These are phyloP conservation scores for Pythium scleroteichum DNA, from an alignment of 352 stramenopile genomes.

Conservation along the genomic window DNA sequence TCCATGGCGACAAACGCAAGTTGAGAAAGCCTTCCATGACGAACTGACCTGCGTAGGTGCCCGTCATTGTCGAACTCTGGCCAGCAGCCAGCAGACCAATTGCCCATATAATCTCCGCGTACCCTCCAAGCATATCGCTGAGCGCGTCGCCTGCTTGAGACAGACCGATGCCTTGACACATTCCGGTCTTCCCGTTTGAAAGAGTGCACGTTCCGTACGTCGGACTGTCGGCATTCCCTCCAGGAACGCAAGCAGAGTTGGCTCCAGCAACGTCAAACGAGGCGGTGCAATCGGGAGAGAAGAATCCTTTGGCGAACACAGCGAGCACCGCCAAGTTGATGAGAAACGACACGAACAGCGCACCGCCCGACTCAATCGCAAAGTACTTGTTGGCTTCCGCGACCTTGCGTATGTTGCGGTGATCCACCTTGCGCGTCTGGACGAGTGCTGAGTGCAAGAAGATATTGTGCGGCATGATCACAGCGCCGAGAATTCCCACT, in stretches of 20 bases:
- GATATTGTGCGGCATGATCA: constrained; percentile 98
- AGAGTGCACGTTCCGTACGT: constrained; percentile 60
- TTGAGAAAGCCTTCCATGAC: constrained; percentile 98
- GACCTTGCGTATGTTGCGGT: constrained; percentile 59
- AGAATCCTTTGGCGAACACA: constrained; percentile 95
- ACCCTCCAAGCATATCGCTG: constrained; percentile 76
- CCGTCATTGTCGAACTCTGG: constrained; percentile 95
- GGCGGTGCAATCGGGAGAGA: constrained; percentile 63
- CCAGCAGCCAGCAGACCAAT: constrained; percentile 94
- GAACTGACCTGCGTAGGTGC: constrained; percentile 96
- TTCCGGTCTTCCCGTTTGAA: constrained; percentile 51
- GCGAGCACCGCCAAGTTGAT: constrained; percentile 94
- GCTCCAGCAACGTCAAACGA: constrained; percentile 52
- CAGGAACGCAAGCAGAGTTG: constrained; percentile 76
- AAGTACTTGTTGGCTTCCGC: constrained; percentile 93
- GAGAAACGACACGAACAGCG: constrained; percentile 93
- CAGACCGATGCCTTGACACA: constrained; percentile 89
- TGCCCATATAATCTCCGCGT: constrained; percentile 91
- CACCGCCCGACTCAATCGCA: constrained; percentile 90
- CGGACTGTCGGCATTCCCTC: constrained; percentile 41
- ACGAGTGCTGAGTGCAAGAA: constrained; percentile 94
- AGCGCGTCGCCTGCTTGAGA: constrained; percentile 83
- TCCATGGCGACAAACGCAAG: constrained; percentile 84
- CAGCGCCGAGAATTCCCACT: constrained; percentile 92
- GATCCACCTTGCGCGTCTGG: constrained; percentile 64